Evolutionary conservation across 352 stramenopile genomes (phyloP), one percentile per base, ranked within the genome.

Genomic region (Blastocystis sp.): DNA sequence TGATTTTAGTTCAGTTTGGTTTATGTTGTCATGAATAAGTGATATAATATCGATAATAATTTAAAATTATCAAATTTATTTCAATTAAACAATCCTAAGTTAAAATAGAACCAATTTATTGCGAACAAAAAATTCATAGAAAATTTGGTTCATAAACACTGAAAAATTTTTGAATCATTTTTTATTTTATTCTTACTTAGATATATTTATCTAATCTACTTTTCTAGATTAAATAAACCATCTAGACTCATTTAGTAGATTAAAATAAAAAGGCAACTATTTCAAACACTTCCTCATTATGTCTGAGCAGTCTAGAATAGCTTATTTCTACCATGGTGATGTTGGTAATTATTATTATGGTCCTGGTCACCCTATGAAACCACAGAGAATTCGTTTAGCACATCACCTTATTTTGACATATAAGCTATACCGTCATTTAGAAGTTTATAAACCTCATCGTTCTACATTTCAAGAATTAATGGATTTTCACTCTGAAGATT

Each of bases 351-450:
- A 93, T 62, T 93, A 95, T 76, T 95, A 94, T 77, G 84, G 82
- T 16, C 72, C 84, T 39, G 68, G 81, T 56, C 87, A 97, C 72
- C 79, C 80, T 41, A 90, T 87, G 81, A 89, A 81, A 81, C 4
- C 78, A 83, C 55, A 62, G 19, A 82, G 91, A 45, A 76, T 99
- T 33, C 94, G 94, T 74, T 71, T 98, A 65, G 79, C 91, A 39
- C 90, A 98, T 73, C 86, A 97, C 67, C 76, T 98, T 1, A 80
- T 98, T 32, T 74, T 96, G n/a, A 81, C 82, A 36, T 97, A 96
- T 72, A 87, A 91, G 24, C 70, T 99, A 18, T 96, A 96, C 72
- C 81, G 82, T 41, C 88, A 96, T 72, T 95, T 98, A 86, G 87
- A 97, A 64, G 87, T 94, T 33, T 97, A 95, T 76, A 65, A 75